Base-by-base conservation (phyloP, 2,329 filamentous ascomycete species). In the Cercospora nicotianae region DNA sequence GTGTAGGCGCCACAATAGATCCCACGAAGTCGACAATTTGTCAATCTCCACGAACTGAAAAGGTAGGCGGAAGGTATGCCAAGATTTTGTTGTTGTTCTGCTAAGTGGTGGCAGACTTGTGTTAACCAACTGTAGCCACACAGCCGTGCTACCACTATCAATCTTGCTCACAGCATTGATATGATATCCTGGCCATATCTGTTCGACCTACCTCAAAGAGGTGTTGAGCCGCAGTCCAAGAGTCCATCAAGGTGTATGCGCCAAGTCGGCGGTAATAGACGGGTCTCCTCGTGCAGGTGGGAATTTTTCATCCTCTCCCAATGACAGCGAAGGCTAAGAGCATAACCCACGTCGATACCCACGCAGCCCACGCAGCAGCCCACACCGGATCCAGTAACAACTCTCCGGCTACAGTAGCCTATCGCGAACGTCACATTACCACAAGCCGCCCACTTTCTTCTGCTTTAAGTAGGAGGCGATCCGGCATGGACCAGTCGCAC, bases 231-330 rank as follows among this genome's bases (percentile, higher is more conserved):
- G 61, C 10, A 30, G 23, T 13, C 18, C 51, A 45, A 48, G 53
- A 45, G 53, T 13, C 62, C 62, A 64, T 64, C 62, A 64, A 39
- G 51, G 62, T 59, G 48, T 23, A 6, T 45, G 33, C 36, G 51
- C 62, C 53, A 64, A 64, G 62, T 64, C 31, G 33, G 53, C 20
- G 53, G 62, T 42, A 39, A 64, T 36, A 28, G 62, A 57, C 62
- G 23, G 31, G 16, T 16, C 7, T 55, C 48, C 10, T 36, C 23
- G 31, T 59, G 55, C 55, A 36, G 12, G 55, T 42, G 62, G 51
- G n/a, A 58, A 59, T 42, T 45, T 33, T 58, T 48, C 53, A 42
- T 36, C n/a, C 30, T 31, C 39, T 39, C 48, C 62, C 48, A 64
- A 57, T 57, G 30, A 30, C 42, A 42, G 26, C 51, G 33, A 59